Evolutionary conservation across 2,329 filamentous ascomycete species (phyloP), one percentile per base, ranked within the genome.

Genomic region (Xylariomycetidae sp.): DNA sequence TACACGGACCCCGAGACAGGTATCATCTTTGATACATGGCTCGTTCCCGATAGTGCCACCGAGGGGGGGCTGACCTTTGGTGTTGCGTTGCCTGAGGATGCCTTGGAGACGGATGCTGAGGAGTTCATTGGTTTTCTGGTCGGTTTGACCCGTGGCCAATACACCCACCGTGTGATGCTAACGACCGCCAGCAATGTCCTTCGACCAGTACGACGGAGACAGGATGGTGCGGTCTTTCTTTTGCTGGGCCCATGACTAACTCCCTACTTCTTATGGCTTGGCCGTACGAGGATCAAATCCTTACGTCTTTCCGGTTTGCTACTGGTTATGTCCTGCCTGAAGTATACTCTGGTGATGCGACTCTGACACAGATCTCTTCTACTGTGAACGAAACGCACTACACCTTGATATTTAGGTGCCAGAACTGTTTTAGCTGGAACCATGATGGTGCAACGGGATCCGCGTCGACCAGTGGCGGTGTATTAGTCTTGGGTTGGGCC

Each of bases 341-440:
- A 0, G 48, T 71, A 22, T 84, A 85, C 55, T 65, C 66, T 1
- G 82, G 82, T 34, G 65, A 76, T 42, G 78, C 80, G 7, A 76
- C 66, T 20, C 53, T 85, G 16, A 80, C 74, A 0, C 70, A 78
- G 43, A 72, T 84, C 40, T 74, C 70, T 11, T 70, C 72, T 11
- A 68, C 61, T 16, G 63, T 82, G 36, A 80, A 72, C 46, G 63
- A 66, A 12, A 76, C 72, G 16, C 62, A 72, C 43, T 85, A 75
- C 54, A 72, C 72, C 28, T 51, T 83, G 30, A 69, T 82, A n/a
- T 85, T 82, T 60, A 69, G 76, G 29, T 85, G 81, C 57, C 57
- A 78, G 44, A 66, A 67, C 44, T 79, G 74, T 52, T 60, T 76
- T 15, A 48, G 62, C 1, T 79, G 74, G 69, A 58, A 71, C 44